Evolutionary conservation across 2,329 filamentous ascomycete genomes (phyloP).

Genomic region (Hymenotorrendiella dingleyae): DNA sequence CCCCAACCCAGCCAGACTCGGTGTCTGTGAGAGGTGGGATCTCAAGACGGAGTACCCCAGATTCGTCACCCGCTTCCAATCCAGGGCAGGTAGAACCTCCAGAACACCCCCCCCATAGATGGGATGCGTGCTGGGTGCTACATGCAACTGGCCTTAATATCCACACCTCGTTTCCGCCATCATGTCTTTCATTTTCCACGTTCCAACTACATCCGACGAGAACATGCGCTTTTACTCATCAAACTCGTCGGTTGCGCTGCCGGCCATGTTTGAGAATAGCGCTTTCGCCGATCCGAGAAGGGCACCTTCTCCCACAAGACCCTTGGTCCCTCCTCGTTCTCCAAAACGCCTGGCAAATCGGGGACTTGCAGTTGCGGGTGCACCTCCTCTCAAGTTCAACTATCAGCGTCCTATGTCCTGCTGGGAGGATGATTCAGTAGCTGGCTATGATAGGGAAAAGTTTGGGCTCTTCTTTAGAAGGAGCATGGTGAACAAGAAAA

Average conservation of each 20-base stretch:
- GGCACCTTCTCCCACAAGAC: slow-evolving; percentile 1
- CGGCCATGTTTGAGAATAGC: slow-evolving; percentile 19
- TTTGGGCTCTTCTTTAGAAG: slow-evolving; percentile 17
- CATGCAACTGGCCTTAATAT: no score
- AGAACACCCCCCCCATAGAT: no score
- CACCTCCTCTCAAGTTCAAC: slow-evolving; percentile 11
- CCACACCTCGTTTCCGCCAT: no score
- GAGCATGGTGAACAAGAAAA: slow-evolving; percentile 18
- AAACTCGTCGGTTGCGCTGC: no score
- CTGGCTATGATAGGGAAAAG: slow-evolving; percentile 17
- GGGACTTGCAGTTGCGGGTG: slow-evolving; percentile 12
- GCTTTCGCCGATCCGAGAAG: slow-evolving; percentile 7
- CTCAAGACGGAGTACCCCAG: no score
- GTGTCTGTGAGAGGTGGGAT: no score
- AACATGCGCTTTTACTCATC: no score
- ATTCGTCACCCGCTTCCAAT: no score
- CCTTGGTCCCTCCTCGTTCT: slow-evolving; percentile 20
- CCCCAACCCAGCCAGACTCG: no score
- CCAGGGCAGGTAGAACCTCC: no score
- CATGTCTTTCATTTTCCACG: neutral
- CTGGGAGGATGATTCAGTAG: slow-evolving; percentile 5
- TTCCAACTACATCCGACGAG: no score
- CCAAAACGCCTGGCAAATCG: slow-evolving; percentile 16
- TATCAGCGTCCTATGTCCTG: slow-evolving; percentile 23
- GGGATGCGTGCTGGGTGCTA: no score